Evolutionary conservation across 345 rosid species (phyloP).

Genomic region (Eucalyptus cladocalyx): DNA sequence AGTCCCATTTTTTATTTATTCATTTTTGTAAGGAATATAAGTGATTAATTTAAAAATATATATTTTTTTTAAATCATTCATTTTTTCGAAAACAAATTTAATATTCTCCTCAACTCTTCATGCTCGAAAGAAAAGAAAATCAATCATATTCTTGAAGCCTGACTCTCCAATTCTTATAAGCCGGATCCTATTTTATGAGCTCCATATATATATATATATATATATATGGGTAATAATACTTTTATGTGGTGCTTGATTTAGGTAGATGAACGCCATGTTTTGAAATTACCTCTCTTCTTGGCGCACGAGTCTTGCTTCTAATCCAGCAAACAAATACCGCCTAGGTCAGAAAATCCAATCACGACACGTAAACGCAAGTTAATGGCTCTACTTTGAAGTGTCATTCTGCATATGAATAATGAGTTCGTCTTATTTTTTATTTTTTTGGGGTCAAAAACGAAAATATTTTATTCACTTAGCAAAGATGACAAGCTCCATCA

Average conservation of each 20-base stretch:
- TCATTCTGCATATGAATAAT: background rate
- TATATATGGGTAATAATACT: too few relatives aligned
- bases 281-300: background rate
- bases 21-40: too few relatives aligned
- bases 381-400: background rate
- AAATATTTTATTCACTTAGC: background rate
- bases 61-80: too few relatives aligned
- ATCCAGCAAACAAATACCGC: background rate
- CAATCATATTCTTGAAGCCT: too few relatives aligned
- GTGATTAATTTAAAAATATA: background rate
- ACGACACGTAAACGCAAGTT: background rate
- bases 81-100: fast-evolving
- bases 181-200: too few relatives aligned
- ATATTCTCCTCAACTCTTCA: background rate
- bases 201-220: too few relatives aligned
- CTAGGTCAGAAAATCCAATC: background rate
- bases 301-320: background rate
- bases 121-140: too few relatives aligned
- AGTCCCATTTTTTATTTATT: too few relatives aligned
- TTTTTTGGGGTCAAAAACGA: too few relatives aligned
- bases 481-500: too few relatives aligned
- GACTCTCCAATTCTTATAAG: too few relatives aligned
- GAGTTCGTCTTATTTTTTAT: background rate
- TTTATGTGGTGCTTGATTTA: background rate
- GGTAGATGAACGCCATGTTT: background rate